phyloP scores from a whole-genome alignment of 345 rosid genomes.

The Eucalyptus regnans region DNA sequence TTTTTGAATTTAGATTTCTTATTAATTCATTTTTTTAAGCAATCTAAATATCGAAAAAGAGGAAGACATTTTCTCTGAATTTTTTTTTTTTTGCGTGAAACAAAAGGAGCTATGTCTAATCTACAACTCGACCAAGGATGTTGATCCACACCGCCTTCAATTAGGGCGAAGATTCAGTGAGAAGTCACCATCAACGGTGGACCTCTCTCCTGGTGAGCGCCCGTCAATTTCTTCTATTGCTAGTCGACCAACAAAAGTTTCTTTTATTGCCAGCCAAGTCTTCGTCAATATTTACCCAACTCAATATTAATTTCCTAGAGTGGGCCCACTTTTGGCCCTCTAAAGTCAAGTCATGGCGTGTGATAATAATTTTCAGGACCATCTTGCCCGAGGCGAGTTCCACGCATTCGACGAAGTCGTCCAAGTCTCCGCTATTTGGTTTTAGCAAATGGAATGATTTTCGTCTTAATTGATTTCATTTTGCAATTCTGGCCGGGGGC shows the following conservation, averaged over 20 bases:
- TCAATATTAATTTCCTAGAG: neutral
- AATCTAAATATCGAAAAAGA: too few relatives aligned
- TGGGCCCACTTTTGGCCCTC: neutral
- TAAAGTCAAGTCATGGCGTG: neutral
- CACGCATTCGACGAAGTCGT: too few relatives aligned
- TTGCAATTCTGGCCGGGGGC: neutral
- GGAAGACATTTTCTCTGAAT: accelerated
- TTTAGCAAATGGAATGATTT: accelerated
- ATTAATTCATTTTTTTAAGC: too few relatives aligned
- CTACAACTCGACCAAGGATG: too few relatives aligned
- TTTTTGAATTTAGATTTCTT: too few relatives aligned
- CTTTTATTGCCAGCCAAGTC: neutral
- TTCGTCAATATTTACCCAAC: neutral
- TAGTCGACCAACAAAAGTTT: neutral
- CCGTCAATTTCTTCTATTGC: neutral
- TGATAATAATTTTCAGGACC: accelerated
- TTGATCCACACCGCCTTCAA: accelerated
- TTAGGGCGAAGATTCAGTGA: accelerated
- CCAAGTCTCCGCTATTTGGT: neutral
- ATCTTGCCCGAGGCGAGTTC: neutral
- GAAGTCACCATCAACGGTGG: neutral
- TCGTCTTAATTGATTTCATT: too few relatives aligned
- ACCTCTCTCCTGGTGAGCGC: too few relatives aligned
- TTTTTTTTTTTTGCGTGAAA: too few relatives aligned
- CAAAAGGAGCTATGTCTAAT: accelerated